Evolutionary conservation across 768 basidiomycete genomes (phyloP), one percentile per base, ranked within the genome.

Genomic region (Mycena belliarum): DNA sequence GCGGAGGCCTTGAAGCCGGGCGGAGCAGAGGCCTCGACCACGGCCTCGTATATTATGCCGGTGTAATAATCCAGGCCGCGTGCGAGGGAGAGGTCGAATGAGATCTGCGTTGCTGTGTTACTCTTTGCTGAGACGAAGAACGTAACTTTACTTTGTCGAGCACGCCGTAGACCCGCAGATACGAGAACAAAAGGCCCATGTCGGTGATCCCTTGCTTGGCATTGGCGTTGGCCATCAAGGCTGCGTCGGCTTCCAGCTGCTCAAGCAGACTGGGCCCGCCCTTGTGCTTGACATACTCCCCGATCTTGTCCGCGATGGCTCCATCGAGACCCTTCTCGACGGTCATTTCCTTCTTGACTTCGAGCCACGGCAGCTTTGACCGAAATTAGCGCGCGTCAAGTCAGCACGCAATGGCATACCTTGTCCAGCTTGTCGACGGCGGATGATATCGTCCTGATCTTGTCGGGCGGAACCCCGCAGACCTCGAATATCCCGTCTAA

Each of bases 391-490:
- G 21, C 4, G 38, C 40, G 45, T 24, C 44, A 23, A 4, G 14
- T 7, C 46, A 51, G 32, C 26, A 37, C 15, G 37, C 35, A 18
- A 21, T 14, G 33, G 40, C 25, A 18, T 18, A 90, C 91, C 84
- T 98, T 99, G 81, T 99, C 97, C 12, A 99, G 84, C 72, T 98
- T 99, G 74, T 99, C 97, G 11, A 98, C 96, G 0, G 97, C 96
- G 16, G 93, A 95, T 0, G 94, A 96, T 62, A 98, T 98, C 15
- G 87, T 77, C 6, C 96, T 84, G 47, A 92, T 95, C 75, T 94
- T 97, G 24, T 93, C 93, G 23, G 76, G 66, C 0, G 95, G 90
- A 6, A 99, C 97, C 52, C 97, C 97, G 65, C 95, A 98, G 2
- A 98, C 88, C 68, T 93, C 89, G 67, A 98, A 98, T 58, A 99